Evolutionary conservation across 2,329 filamentous ascomycete genomes (phyloP).

Genomic region (Colletotrichum chlorophyti): DNA sequence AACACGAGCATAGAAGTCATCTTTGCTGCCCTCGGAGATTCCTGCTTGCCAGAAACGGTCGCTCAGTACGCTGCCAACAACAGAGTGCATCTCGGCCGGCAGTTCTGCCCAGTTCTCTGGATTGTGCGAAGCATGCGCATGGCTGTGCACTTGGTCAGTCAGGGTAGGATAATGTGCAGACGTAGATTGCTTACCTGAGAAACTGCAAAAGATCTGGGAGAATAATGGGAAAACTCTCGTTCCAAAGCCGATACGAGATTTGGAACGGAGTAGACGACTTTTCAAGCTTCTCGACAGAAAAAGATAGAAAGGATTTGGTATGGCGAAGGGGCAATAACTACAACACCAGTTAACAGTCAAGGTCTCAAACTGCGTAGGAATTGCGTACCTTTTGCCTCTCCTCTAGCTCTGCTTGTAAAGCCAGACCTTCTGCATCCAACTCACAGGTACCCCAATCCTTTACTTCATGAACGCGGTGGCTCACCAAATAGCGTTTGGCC

Average conservation of each 20-base stretch:
- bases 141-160: constrained; percentile 50
- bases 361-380: too few relatives aligned
- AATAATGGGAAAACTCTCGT: constrained; percentile 79
- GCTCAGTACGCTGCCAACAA: constrained; percentile 84
- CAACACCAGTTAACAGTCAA: constrained; percentile 6
- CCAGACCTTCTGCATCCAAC: constrained; percentile 80
- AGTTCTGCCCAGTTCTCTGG: constrained; percentile 82
- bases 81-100: constrained; percentile 75
- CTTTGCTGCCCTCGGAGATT: constrained; percentile 93
- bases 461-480: constrained; percentile 75
- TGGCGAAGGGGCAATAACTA: constrained; percentile 79
- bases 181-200: constrained; percentile 62
- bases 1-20: constrained; percentile 94
- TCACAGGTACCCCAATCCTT: constrained; percentile 82
- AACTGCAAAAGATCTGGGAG: constrained; percentile 88
- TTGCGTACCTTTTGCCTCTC: constrained; percentile 76
- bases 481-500: constrained; percentile 80
- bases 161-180: not conserved
- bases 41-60: constrained; percentile 99
- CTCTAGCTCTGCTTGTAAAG: constrained; percentile 80
- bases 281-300: constrained; percentile 88
- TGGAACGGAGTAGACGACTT: constrained; percentile 76
- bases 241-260: constrained; percentile 83
- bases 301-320: constrained; percentile 91
- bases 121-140: constrained; percentile 92